Percentiles rank a stretch among this genome's conserved stretches.
Conservation (phyloP, 2,329 filamentous ascomycete genomes). For the Penicillium sp. region DNA sequence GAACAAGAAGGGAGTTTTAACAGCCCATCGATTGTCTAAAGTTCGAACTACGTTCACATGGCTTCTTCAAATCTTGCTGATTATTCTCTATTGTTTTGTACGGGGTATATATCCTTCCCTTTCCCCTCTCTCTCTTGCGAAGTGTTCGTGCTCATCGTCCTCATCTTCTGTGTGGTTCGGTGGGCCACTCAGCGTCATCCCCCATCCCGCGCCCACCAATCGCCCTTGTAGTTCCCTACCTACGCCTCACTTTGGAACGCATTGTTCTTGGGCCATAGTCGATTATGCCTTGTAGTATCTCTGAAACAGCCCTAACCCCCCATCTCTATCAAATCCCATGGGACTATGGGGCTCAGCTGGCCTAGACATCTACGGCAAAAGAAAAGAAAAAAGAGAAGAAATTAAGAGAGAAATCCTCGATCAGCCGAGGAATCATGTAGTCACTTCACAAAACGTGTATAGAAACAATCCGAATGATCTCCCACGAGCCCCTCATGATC, state of each 20-base stretch:
- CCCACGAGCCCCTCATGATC: conserved; percentile 15
- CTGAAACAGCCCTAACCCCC: conserved; percentile 7
- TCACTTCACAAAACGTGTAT: background rate
- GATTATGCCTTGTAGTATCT: conserved; percentile 1
- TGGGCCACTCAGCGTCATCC: conserved; percentile 41
- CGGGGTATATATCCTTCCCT: background rate
- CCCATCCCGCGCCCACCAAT: conserved; percentile 37
- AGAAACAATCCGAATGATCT: background rate
- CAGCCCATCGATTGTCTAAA: background rate
- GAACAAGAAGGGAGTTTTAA: background rate
- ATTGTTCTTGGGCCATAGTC: background rate
- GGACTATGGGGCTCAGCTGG: background rate
- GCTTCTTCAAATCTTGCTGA: background rate
- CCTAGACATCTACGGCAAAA: background rate
- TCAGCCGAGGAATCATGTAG: background rate
- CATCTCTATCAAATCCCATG: background rate
- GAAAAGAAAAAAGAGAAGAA: background rate
- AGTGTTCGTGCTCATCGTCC: conserved; percentile 1
- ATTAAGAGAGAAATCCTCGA: background rate
- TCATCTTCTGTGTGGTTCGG: conserved; percentile 40
- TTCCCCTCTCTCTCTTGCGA: background rate
- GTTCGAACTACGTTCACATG: background rate
- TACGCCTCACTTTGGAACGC: conserved; percentile 17
- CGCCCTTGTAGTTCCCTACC: conserved; percentile 21
- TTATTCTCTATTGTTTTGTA: background rate